Base-by-base conservation (phyloP, 176 grass and related monocot species). In the Typha latifolia region DNA sequence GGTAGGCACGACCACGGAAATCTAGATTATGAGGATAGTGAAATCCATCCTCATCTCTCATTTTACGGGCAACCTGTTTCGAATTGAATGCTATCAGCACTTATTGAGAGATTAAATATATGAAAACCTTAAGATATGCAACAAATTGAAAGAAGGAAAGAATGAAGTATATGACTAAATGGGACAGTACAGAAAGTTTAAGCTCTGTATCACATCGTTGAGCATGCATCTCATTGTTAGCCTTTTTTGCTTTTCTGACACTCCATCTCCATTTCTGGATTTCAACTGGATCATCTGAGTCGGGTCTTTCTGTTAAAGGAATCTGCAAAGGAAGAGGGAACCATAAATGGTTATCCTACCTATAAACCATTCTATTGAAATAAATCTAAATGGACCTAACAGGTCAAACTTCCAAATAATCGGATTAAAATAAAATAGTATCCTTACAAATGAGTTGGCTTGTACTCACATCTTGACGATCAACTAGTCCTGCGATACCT, bases 1-100 rank as follows among this genome's bases (percentile, higher is more conserved):
- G 92, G 52, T 96, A 96, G 34, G 88, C 88, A 69, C 92, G 87
- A 16, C 92, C 92, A 69, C 92, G 82, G 16, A 96, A 96, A 70
- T 96, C 92, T 0, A 96, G 68, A 77, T 91, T 96, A 63, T 96
- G 93, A 50, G 93, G 88, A 79, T 96, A 96, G 81, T 91, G 84
- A 81, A 96, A 96, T 32, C 84, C 93, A 76, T 80, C 93, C 75
- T 96, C 93, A 27, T 84, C 70, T 63, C 80, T 83, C 93, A 91
- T 91, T 88, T 84, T 96, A 53, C 75, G 80, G 66, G 93, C 93
- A 82, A 96, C 88, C 93, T 96, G 81, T 96, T 84, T 49, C 72
- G 67, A 50, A 15, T 47, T 0, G 31, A 62, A 66, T 66, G 66
- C 4, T 22, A 63, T 74, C 55, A 75, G 65, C 64, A 75, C 49